Evolutionary conservation across 768 basidiomycete species (phyloP), one percentile per base, ranked within the genome.

Genomic region (Paxillus involutus): DNA sequence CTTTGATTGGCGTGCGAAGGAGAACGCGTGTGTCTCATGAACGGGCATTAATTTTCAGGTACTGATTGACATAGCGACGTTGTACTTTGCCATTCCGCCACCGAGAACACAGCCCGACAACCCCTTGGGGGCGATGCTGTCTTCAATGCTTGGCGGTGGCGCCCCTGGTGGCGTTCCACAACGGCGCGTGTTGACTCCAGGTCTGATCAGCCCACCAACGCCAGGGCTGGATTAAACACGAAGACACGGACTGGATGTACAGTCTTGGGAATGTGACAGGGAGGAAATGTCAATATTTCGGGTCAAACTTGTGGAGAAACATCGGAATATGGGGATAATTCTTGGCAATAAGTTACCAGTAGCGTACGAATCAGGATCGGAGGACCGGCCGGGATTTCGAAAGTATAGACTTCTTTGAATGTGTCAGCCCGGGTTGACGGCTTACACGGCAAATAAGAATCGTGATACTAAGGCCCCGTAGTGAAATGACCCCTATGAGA

Each of bases 1-100:
- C n/a, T 48, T 3, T 57, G 24, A 11, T 55, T 16, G 16, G 32
- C 54, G 30, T 47, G 35, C 5, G 35, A 35, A 35, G 13, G 17
- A 21, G 11, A 24, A 50, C 42, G 45, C 6, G 30, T 6, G n/a
- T 42, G n/a, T 47, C 41, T 47, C 29, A 53, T 33, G 48, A 24
- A 9, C 21, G 26, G 26, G 26, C 3, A 7, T 24, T 19, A 5
- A 8, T n/a, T 21, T 51, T 24, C 58, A 94, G 91, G 76, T 76
- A n/a, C 70, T 90, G 46, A 75, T 76, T 47, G 88, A 90, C 50
- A 74, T 95, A 47, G 85, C 81, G 4, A 78, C 78, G 13, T 69
- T 94, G 24, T 94, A 91, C 71, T 98, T 99, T 71, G 87, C 86
- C 8, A 87, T 98, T 46, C 88, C 91, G 7, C 88, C 85, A 35